phyloP scores from a whole-genome alignment of 164 flowering plant genomes.

The Amborella trichopoda region DNA sequence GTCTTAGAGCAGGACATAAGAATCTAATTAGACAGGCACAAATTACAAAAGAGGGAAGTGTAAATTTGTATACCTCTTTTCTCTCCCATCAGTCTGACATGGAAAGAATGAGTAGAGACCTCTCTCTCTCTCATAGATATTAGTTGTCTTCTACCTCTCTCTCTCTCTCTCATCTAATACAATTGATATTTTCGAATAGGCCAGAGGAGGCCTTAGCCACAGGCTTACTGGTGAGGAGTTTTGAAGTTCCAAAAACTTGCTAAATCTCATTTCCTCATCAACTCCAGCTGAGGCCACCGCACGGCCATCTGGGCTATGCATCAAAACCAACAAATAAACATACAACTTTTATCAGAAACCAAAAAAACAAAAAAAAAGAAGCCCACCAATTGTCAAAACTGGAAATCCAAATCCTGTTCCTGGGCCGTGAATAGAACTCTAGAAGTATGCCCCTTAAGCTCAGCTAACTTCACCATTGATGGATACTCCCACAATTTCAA shows the following conservation, averaged over 20 bases:
- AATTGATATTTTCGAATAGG: not conserved
- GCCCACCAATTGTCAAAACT: not conserved
- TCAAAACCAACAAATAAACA: too few relatives aligned
- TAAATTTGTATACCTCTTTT: too few relatives aligned
- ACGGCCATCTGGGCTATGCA: not conserved
- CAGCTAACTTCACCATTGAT: not conserved
- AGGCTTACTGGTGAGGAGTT: not conserved
- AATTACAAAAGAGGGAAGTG: too few relatives aligned
- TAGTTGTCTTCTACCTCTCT: too few relatives aligned
- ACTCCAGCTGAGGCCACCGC: not conserved
- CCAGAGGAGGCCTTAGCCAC: not conserved
- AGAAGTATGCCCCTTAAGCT: not conserved
- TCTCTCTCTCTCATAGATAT: too few relatives aligned
- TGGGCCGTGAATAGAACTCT: slow-evolving; percentile 1
- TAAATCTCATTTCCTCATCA: not conserved
- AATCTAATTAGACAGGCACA: too few relatives aligned
- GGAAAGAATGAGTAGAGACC: too few relatives aligned
- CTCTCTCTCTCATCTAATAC: not conserved
- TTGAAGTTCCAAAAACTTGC: not conserved
- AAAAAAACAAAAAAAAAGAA: too few relatives aligned
- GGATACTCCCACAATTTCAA: slow-evolving; percentile 1
- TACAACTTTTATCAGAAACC: too few relatives aligned
- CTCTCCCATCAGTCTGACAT: too few relatives aligned
- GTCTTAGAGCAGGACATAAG: too few relatives aligned
- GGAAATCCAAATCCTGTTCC: not conserved